Evolutionary conservation across 345 rosid species (phyloP), one percentile per base, ranked within the genome.

Genomic region (Citrus maxima): DNA sequence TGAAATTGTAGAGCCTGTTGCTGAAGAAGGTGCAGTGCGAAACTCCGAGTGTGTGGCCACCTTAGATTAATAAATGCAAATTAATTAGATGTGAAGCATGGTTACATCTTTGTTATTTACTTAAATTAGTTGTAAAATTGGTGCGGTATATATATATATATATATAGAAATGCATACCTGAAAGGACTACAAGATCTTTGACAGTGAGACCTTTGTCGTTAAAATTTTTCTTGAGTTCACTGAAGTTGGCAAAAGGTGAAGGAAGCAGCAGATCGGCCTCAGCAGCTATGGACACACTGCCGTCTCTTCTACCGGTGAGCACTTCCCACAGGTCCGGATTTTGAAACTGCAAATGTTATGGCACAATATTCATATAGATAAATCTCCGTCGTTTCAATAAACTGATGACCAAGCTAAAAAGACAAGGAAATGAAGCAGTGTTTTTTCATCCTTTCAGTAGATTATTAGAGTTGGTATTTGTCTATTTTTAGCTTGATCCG

Each of bases 231-330:
- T 60, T 37, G 27, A 94, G 93, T 19, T 73, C n/a, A 72, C 87
- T 10, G 85, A 91, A 89, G 77, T 92, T 82, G 74, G 73, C 69
- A 74, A 84, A 84, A 49, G 95, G 95, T 12, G 92, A 78, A 55
- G 97, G 95, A 70, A 92, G 69, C 70, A 88, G 83, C 30, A 30
- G n/a, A 0, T 42, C 28, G 18, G 79, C 92, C 24, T 94, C 95
- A 0, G 77, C 76, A 37, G 78, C 76, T 19, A 63, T 77, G 1
- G 97, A 90, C 35, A 90, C 80, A 4, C 38, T 85, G 55, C 97
- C 95, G 10, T 93, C 95, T 88, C 93, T 88, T 83, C 94, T 84
- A 4, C 94, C 97, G 0, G 97, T 90, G n/a, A 80, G 87, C 67
- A 90, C 97, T 85, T 88, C 85, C 97, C 93, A 91, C 25, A 81